Percentiles rank a stretch among this genome's conserved stretches.
Conservation (phyloP, 2,329 filamentous ascomycete species). For the Xylaria polymorpha region DNA sequence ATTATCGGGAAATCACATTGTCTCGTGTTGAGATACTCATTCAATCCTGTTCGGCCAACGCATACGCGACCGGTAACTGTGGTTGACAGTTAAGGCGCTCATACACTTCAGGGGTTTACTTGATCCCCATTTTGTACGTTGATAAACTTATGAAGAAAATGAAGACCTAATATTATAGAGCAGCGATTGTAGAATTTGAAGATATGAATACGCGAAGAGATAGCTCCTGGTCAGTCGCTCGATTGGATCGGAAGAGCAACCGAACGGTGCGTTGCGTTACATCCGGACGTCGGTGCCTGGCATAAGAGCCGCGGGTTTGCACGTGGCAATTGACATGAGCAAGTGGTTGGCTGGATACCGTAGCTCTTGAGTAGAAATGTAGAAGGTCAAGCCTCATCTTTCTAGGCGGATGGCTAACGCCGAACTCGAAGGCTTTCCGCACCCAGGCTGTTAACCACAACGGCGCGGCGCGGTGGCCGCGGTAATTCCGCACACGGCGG, state of each 20-base stretch:
- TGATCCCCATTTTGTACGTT: background rate
- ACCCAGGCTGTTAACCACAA: background rate
- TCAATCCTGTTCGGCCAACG: background rate
- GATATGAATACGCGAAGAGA: background rate
- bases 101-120: background rate
- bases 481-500: constrained; percentile 12
- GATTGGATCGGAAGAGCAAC: background rate
- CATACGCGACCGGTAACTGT: background rate
- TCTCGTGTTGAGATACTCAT: background rate
- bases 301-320: background rate
- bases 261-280: constrained; percentile 3
- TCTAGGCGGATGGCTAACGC: background rate
- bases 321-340: constrained; percentile 22
- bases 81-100: background rate
- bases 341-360: background rate
- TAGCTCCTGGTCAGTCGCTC: background rate
- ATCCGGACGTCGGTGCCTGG: constrained; percentile 14
- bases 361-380: background rate
- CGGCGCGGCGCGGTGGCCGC: background rate
- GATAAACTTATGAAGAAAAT: background rate
- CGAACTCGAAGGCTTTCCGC: background rate
- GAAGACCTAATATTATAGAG: background rate
- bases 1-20: constrained; percentile 46
- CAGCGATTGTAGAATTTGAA: background rate
- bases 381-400: background rate